Conservation (phyloP, 192 early-diverging fungal species). For the Backusella parvicylindrica region DNA sequence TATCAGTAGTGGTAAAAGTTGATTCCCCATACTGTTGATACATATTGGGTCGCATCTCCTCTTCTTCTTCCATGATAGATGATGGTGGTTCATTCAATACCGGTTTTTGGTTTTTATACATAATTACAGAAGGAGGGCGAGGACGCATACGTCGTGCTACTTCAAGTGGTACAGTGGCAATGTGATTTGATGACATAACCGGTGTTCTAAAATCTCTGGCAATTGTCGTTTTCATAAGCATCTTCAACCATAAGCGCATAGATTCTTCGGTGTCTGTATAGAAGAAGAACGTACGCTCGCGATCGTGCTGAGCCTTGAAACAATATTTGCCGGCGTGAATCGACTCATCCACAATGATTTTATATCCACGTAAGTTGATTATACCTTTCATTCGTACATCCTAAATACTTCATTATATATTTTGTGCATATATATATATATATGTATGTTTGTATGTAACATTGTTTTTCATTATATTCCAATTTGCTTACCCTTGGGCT, state of each 20-base stretch:
- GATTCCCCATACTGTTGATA: slow-evolving; percentile 20
- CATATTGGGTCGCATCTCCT: neutral
- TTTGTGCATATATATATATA: too few relatives aligned
- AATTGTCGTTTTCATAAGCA: slow-evolving; percentile 64
- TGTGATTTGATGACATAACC: slow-evolving; percentile 57
- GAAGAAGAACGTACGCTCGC: slow-evolving; percentile 56
- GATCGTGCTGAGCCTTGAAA: slow-evolving; percentile 59
- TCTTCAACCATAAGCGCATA: slow-evolving; percentile 54
- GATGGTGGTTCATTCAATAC: slow-evolving; percentile 1
- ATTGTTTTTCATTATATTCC: neutral
- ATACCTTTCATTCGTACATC: slow-evolving; percentile 52
- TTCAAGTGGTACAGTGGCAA: slow-evolving; percentile 52
- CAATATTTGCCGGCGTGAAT: slow-evolving; percentile 58
- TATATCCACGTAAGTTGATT: slow-evolving; percentile 58
- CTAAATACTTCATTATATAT: neutral
- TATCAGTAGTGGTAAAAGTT: slow-evolving; percentile 2
- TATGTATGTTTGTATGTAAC: too few relatives aligned
- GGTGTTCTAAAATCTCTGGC: slow-evolving; percentile 49
- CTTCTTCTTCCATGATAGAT: slow-evolving; percentile 27
- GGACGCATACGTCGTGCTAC: slow-evolving; percentile 53
- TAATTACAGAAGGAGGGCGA: slow-evolving; percentile 48
- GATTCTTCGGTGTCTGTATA: slow-evolving; percentile 51
- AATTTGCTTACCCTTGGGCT: slow-evolving; percentile 37
- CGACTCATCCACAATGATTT: slow-evolving; percentile 58
- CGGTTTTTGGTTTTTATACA: slow-evolving; percentile 25